These are phyloP conservation scores for Pseudogymnoascus pannorum DNA, from an alignment of 2,329 filamentous ascomycete genomes.

Conservation along the genomic window DNA sequence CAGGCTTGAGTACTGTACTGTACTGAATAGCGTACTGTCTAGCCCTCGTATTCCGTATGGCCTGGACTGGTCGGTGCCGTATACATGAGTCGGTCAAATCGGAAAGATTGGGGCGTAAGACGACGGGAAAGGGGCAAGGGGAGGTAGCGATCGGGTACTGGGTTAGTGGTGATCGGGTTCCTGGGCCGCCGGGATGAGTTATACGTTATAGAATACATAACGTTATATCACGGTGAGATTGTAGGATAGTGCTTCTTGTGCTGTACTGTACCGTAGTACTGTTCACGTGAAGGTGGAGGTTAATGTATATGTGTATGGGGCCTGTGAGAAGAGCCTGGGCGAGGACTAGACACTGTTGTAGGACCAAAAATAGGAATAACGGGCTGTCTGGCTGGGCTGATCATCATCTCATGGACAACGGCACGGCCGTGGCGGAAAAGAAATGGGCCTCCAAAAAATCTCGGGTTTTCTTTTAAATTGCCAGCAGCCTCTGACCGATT, in stretches of 20 bases:
- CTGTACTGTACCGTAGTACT: neutral
- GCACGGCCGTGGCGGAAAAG: neutral
- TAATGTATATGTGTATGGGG: neutral
- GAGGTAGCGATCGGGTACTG: neutral
- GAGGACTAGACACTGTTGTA: neutral
- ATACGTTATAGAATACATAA: too few species aligned
- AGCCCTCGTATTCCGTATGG: too few species aligned
- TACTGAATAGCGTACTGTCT: too few species aligned
- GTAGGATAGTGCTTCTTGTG: too few species aligned
- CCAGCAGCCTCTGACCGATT: neutral
- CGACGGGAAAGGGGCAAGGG: too few species aligned
- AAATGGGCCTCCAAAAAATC: too few species aligned
- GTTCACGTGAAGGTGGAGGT: neutral
- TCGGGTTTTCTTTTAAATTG: neutral
- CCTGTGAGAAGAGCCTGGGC: neutral
- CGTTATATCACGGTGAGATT: too few species aligned
- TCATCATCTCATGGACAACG: neutral
- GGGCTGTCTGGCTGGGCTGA: neutral
- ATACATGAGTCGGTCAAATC: neutral
- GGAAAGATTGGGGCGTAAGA: too few species aligned
- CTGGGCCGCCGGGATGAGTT: neutral
- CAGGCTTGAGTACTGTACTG: too few species aligned
- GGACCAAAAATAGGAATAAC: neutral
- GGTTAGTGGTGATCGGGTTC: neutral
- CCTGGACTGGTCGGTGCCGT: neutral